Evolutionary conservation across 2,329 filamentous ascomycete genomes (phyloP), one percentile per base, ranked within the genome.

Genomic region (Acrocalymma vagum): DNA sequence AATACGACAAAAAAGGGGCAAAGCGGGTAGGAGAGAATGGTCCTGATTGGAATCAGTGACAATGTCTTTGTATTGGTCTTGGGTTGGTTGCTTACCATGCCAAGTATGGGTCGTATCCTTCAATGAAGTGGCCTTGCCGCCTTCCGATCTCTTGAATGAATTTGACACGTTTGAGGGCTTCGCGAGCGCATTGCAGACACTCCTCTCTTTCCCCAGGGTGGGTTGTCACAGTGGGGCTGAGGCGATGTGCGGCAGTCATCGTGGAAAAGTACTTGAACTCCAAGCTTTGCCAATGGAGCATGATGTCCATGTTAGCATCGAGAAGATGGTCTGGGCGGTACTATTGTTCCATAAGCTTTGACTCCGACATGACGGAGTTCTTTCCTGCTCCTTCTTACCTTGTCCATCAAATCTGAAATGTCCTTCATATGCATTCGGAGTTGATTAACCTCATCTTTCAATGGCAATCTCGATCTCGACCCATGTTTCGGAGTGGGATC

Each of bases 1-100:
- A 68, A 68, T 17, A 68, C 54, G 10, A 67, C 63, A 36, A 65
- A 68, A 48, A 66, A 68, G 1, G 65, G 63, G 21, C 56, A 61
- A 2, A 68, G 45, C 5, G 65, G 62, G 26, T 65, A 65, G 8
- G 63, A 67, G 9, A 67, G 58, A 29, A 66, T 58, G 1, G 59
- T 65, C 65, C 65, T 67, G 10, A 1, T 7, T 3, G 1, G 5
- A 7, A 8, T 63, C 27, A 63, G 50, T 33, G 20, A 23, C 5
- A 2, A 16, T 6, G 13, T 16, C 3, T 6, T 6, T 16, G 15
- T 8, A 9, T 14, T 9, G 14, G 3, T 10, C 7, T 2, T 15
- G 11, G 11, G 9, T 26, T 11, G 15, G 23, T 2, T 27, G 17
- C 54, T 33, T 47, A 67, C 57, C 60, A 65, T n/a, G 55, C 48